These are phyloP conservation scores for Calonectria montana DNA, from an alignment of 2,329 filamentous ascomycete species.

Conservation along the genomic window DNA sequence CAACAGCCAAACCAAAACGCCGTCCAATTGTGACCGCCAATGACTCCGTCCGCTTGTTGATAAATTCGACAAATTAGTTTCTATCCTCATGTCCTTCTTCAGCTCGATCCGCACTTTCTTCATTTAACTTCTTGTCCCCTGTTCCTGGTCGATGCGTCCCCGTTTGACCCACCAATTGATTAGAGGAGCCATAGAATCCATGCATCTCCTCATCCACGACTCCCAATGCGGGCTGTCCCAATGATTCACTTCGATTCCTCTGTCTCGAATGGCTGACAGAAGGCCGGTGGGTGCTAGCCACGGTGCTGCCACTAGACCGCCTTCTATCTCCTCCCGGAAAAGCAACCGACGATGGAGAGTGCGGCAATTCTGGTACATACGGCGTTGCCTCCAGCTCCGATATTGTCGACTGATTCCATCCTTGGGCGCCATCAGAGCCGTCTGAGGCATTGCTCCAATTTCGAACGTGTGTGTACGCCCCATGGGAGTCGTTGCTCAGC, in stretches of 20 bases:
- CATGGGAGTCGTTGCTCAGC: conserved; percentile 53
- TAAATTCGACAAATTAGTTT: conserved; percentile 1
- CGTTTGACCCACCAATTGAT: conserved; percentile 56
- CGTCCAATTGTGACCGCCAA: neutral
- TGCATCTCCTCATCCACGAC: conserved; percentile 60
- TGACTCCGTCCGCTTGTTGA: conserved; percentile 1
- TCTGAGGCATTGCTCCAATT: conserved; percentile 59
- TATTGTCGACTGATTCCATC: conserved; percentile 29
- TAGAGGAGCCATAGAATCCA: conserved; percentile 58
- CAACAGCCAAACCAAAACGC: conserved; percentile 2
- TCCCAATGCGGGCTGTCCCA: conserved; percentile 36
- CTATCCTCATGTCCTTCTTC: neutral
- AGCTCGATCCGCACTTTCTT: neutral
- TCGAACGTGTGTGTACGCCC: conserved; percentile 51
- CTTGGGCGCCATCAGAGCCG: conserved; percentile 48
- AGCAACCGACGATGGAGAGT: conserved; percentile 38
- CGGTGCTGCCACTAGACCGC: conserved; percentile 41
- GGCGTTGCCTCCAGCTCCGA: conserved; percentile 52
- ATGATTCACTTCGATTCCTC: conserved; percentile 38
- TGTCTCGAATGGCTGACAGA: conserved; percentile 40
- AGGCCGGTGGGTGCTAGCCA: conserved; percentile 34
- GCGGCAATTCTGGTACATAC: conserved; percentile 52
- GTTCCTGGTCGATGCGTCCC: conserved; percentile 38
- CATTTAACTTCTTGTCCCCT: neutral
- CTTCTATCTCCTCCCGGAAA: conserved; percentile 39